Evolutionary conservation across 495 filamentous ascomycete species (phyloP), one percentile per base, ranked within the genome.

Genomic region (Lasiosphaeriaceae sp.): DNA sequence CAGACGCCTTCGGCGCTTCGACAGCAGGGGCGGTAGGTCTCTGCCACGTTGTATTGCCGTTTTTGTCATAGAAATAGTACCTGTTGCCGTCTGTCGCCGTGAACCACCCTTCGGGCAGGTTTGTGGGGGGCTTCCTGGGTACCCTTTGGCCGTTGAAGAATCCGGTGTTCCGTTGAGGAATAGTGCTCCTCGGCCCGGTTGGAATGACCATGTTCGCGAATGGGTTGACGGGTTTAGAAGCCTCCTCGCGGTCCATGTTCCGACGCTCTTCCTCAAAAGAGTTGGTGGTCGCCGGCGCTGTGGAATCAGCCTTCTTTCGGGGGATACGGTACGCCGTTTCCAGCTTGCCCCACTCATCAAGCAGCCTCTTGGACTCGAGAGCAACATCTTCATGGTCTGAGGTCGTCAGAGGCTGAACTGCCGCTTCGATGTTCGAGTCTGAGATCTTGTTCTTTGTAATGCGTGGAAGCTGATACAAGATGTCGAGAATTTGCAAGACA

Each of bases 381-480:
- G 84, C 81, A 7, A 97, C 90, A 51, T 83, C 79, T 54, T 92
- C 86, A 60, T 97, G 87, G 9, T 79, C 85, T 29, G 80, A 87
- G 12, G 68, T 73, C 8, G 81, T 83, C 24, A 99, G 74, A 11
- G 81, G 77, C 65, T 90, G 78, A 45, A 99, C 83, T 1, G 87
- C 89, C 3, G 83, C 80, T 68, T 99, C 94, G 56, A 99, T 96
- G 66, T 96, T 96, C 3, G 94, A 96, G 64, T 96, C 91, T 55
- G 87, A 86, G 56, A 99, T 97, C 72, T 97, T 99, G 75, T 99
- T 99, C 50, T 89, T 89, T 9, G 94, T 97, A 23, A 97, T 78
- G 19, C 92, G 87, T 6, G 95, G 94, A 57, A 97, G 89, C 37
- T 86, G 85, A 66, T 92, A 85, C 29, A 99, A 81, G 37, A 97